phyloP scores from a whole-genome alignment of 2,329 filamentous ascomycete species.

The Leptographium procerum region DNA sequence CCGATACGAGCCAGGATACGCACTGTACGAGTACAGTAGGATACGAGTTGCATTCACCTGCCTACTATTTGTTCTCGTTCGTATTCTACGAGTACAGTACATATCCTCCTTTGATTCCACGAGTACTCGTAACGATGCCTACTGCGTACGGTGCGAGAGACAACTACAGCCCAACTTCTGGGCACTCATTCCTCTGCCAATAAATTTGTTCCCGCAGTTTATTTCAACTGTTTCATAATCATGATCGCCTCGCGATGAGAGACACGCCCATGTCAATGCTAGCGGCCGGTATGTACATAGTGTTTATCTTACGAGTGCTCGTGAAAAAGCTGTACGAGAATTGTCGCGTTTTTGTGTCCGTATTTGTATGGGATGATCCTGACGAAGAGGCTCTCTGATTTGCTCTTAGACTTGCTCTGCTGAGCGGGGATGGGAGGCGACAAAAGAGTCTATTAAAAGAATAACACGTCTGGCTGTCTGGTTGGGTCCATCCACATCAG shows the following conservation, averaged over 20 bases:
- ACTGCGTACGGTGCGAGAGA: too few relatives aligned
- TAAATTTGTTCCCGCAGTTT: background rate
- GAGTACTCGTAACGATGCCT: too few relatives aligned
- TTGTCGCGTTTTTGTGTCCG: background rate
- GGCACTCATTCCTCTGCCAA: background rate
- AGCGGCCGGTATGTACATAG: background rate
- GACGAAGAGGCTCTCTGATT: background rate
- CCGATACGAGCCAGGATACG: background rate
- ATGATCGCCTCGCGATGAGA: background rate
- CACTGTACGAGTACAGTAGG: too few relatives aligned
- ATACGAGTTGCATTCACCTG: too few relatives aligned
- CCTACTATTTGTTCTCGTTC: background rate
- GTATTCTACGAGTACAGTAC: background rate
- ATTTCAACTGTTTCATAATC: too few relatives aligned
- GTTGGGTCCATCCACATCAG: background rate
- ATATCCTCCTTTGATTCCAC: background rate
- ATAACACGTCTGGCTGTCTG: background rate
- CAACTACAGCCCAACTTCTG: too few relatives aligned
- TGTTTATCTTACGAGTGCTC: background rate
- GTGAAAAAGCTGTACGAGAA: too few relatives aligned
- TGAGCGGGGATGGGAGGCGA: background rate
- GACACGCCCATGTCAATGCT: background rate
- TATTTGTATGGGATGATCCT: background rate
- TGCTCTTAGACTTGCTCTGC: background rate
- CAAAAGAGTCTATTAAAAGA: background rate